phyloP scores from a whole-genome alignment of 1,284 basidiomycete species.

The Rhizoctonia solani region DNA sequence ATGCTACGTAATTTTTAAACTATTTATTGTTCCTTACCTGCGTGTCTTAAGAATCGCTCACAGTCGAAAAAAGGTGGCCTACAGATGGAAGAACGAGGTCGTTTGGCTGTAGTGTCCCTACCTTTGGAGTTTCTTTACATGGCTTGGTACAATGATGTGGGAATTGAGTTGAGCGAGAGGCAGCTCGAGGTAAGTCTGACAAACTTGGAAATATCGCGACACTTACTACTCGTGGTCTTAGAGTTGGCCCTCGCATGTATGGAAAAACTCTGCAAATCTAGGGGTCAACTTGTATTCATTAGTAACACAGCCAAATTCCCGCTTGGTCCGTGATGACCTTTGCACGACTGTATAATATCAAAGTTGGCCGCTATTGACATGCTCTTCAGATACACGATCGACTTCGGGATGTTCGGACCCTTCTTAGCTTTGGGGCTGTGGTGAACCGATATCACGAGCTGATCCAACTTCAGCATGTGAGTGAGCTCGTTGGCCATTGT shows the following conservation, averaged over 20 bases:
- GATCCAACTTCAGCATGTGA: not conserved
- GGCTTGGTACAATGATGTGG: conserved; percentile 22
- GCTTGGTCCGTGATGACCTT: not conserved
- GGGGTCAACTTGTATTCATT: conserved; percentile 4
- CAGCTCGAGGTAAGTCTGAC: conserved; percentile 5
- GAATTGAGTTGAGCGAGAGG: conserved; percentile 8
- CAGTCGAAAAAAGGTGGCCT: conserved; percentile 12
- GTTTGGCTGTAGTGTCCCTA: conserved; percentile 2
- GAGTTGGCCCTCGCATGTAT: conserved; percentile 10
- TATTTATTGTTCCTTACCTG: not conserved
- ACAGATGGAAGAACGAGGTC: not conserved
- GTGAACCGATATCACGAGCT: not conserved
- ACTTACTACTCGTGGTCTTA: too few relatives aligned
- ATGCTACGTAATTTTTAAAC: not conserved
- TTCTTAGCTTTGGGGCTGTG: conserved; percentile 21
- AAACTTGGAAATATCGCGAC: not conserved
- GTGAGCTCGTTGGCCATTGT: not conserved
- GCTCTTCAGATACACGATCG: not conserved
- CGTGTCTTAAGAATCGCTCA: not conserved
- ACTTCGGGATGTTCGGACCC: conserved; percentile 9
- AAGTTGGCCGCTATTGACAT: not conserved
- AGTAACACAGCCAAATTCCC: not conserved
- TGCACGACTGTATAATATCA: not conserved
- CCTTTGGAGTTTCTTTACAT: conserved; percentile 27
- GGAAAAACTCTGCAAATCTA: conserved; percentile 20